Evolutionary conservation across 805 yeast genomes (phyloP).

Genomic region (Lipomyces mesembrius): DNA sequence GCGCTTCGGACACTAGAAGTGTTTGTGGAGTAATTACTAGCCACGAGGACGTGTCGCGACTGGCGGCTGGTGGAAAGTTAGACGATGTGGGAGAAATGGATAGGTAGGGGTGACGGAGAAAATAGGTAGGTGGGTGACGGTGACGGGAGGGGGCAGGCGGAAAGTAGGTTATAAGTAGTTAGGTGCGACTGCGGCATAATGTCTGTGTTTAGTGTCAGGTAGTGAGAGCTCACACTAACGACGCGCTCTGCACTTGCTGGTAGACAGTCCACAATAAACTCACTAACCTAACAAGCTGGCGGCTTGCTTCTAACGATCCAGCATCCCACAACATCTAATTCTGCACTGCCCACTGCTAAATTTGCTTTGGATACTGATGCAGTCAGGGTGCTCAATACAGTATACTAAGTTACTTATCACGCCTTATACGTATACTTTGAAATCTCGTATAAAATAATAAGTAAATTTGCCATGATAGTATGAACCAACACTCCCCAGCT

Average conservation of each 20-base stretch:
- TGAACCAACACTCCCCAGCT: not conserved
- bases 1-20: not conserved
- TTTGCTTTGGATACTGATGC: no score
- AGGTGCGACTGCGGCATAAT: not conserved
- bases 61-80: not conserved
- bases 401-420: no score
- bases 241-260: not conserved
- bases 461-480: no score
- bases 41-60: not conserved
- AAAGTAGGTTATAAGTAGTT: not conserved
- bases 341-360: no score
- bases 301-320: no score
- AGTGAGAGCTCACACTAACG: not conserved
- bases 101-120: not conserved
- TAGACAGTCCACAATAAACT: not conserved
- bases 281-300: not conserved
- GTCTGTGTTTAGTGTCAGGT: not conserved
- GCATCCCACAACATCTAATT: no score
- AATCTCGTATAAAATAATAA: no score
- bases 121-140: not conserved
- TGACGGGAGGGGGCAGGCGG: not conserved
- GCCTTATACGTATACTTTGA: no score
- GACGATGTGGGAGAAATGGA: not conserved
- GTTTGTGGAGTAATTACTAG: not conserved
- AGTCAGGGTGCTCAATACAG: no score